Conservation (phyloP, 768 basidiomycete genomes). For the Saitozyma podzolica region DNA sequence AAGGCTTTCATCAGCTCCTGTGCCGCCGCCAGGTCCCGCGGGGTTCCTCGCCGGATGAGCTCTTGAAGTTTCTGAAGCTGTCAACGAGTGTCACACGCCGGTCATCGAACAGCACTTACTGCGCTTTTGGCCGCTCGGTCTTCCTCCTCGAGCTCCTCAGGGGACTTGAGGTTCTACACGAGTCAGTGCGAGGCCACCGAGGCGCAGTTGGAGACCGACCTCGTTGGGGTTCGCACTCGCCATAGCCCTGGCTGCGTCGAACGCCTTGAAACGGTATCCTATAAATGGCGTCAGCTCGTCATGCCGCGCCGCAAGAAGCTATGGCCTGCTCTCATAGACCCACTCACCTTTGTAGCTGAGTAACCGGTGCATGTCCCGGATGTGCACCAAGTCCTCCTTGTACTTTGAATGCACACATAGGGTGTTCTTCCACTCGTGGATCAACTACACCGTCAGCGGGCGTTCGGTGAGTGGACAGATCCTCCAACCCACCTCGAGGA, state of each 20-base stretch:
- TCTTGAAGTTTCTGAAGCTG: constrained; percentile 83
- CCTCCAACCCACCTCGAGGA: constrained; percentile 62
- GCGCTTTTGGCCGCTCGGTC: constrained; percentile 93
- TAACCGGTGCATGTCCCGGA: constrained; percentile 94
- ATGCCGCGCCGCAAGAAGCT: background rate
- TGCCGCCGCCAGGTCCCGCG: constrained; percentile 88
- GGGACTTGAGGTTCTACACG: constrained; percentile 79
- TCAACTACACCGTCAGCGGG: constrained; percentile 56
- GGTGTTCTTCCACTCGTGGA: constrained; percentile 90
- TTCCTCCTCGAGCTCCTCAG: constrained; percentile 93
- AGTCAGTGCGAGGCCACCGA: background rate
- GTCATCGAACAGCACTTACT: constrained; percentile 44
- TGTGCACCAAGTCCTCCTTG: constrained; percentile 95
- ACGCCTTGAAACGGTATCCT: constrained; percentile 57
- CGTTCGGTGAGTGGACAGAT: constrained; percentile 4
- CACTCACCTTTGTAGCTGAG: constrained; percentile 85
- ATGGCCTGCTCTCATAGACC: background rate
- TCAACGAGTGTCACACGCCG: background rate
- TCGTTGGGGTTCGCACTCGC: constrained; percentile 54
- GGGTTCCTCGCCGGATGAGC: constrained; percentile 91
- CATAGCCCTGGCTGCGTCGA: constrained; percentile 52
- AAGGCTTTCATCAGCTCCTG: constrained; percentile 96
- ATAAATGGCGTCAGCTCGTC: constrained; percentile 8
- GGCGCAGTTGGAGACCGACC: constrained; percentile 29
- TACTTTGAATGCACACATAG: constrained; percentile 85